Base-by-base conservation (phyloP, 2,329 filamentous ascomycete genomes). In the Thermomyces lanuginosus region DNA sequence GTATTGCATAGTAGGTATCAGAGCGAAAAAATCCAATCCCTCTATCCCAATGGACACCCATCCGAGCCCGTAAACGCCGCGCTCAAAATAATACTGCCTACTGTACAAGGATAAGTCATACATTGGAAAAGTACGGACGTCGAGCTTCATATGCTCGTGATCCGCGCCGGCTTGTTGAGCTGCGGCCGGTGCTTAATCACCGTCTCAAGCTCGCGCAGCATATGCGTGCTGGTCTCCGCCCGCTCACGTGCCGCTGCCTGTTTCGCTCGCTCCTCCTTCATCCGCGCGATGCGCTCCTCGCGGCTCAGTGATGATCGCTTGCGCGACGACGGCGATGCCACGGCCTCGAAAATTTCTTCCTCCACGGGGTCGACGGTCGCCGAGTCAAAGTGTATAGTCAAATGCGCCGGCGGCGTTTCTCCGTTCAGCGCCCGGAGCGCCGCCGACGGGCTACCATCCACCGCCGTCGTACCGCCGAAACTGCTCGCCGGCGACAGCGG, bases 121-220 rank as follows among this genome's bases (percentile, higher is more conserved):
- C n/a, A n/a, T n/a, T n/a, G n/a, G n/a, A n/a, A n/a, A n/a, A n/a
- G n/a, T n/a, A n/a, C n/a, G n/a, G n/a, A n/a, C n/a, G n/a, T n/a
- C n/a, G n/a, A 15, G 9, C 8, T 10, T 53, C 37, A 60, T 27
- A 60, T 51, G 31, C 53, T 59, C 13, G 55, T 57, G 26, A 61
- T 48, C 29, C 58, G 41, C 36, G 56, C 53, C 9, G 49, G 51
- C 12, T 42, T 45, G n/a, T 41, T 39, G n/a, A 42, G 41, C 22
- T 45, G 50, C 10, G 63, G 61, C 32, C 64, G 51, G 39, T 69
- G 54, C 39, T 68, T 70, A 48, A 95, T 91, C 33, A 98, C 72
- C 35, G 80, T 86, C 58, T 93, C 82, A 32, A 98, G 63, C 55
- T 98, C 89, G 36, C 77, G 74, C 36, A 98, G 66, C 81, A 98